A percentile compares a stretch with the other conserved stretches of the same genome.
Conservation (phyloP, 2,329 filamentous ascomycete genomes). For the Exophiala sideris region DNA sequence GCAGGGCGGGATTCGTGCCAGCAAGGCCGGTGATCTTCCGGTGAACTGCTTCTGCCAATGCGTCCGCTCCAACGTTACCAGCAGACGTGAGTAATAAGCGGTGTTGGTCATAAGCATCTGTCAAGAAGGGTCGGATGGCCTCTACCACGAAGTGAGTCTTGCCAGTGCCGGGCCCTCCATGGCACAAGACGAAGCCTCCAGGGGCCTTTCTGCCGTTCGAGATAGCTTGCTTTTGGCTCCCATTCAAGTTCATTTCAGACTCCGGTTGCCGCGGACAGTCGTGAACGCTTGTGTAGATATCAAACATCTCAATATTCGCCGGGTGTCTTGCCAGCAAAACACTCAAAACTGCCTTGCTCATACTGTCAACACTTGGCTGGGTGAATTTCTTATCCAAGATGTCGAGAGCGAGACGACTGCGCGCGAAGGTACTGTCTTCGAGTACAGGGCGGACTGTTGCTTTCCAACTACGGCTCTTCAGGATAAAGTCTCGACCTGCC, state of each 20-base stretch:
- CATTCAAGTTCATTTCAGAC: slow-evolving; percentile 6
- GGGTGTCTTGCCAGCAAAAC: neutral
- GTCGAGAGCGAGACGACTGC: neutral
- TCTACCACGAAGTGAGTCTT: slow-evolving; percentile 16
- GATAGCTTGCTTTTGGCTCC: slow-evolving; percentile 9
- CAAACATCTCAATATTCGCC: neutral
- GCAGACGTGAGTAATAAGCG: slow-evolving; percentile 8
- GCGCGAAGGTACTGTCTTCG: neutral
- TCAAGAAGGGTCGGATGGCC: slow-evolving; percentile 8
- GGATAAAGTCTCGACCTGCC: neutral
- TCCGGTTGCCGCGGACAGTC: neutral
- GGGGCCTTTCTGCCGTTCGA: slow-evolving; percentile 1
- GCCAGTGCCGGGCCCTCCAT: slow-evolving; percentile 11
- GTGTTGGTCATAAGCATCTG: neutral
- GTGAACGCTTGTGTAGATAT: slow-evolving; percentile 2
- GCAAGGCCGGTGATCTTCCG: neutral
- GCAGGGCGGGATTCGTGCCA: too few species aligned
- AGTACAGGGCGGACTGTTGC: neutral
- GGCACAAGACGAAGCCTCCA: slow-evolving; percentile 7
- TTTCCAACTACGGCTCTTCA: neutral
- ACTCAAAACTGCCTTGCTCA: neutral
- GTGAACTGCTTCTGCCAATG: slow-evolving; percentile 1
- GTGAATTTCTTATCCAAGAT: neutral
- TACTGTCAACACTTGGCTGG: neutral
- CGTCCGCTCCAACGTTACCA: slow-evolving; percentile 1